Conservation (phyloP, 2,329 filamentous ascomycete species). For the Cordyceps farinosa region DNA sequence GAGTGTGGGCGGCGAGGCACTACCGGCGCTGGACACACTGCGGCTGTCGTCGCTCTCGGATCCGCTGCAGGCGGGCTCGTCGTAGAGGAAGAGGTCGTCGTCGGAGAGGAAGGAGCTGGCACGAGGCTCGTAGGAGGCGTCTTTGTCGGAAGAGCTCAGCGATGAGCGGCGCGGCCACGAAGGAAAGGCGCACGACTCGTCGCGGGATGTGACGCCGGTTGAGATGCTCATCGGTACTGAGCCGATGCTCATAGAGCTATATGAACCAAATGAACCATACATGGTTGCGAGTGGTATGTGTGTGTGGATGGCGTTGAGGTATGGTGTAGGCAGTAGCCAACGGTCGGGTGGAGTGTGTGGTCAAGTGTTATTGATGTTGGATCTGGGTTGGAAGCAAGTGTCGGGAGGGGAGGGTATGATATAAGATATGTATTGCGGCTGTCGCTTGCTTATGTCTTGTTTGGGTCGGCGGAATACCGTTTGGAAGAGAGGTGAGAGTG, state of each 20-base stretch:
- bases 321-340: not conserved
- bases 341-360: not conserved
- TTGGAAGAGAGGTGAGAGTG: not conserved
- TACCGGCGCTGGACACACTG: conserved; percentile 43
- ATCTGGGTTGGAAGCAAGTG: not conserved
- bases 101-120: conserved; percentile 58
- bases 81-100: conserved; percentile 55
- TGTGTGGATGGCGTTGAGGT: not conserved
- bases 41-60: conserved; percentile 42
- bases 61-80: conserved; percentile 47
- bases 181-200: conserved; percentile 52
- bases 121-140: conserved; percentile 37
- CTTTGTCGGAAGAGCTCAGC: conserved; percentile 41
- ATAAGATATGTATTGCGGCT: conserved; percentile 10
- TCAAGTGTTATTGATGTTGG: not conserved
- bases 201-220: conserved; percentile 37
- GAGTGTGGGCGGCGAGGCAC: conserved; percentile 34
- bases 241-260: conserved; percentile 45
- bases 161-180: conserved; percentile 56
- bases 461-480: conserved; percentile 5
- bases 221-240: conserved; percentile 46
- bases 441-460: conserved; percentile 12
- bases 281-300: conserved; percentile 32
- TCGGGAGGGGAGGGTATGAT: conserved; percentile 6
- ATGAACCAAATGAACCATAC: conserved; percentile 50